Percentiles rank a stretch among this genome's conserved stretches.
phyloP scores from a whole-genome alignment of 106 monocot species.

The Alisma plantagoaquatica region DNA sequence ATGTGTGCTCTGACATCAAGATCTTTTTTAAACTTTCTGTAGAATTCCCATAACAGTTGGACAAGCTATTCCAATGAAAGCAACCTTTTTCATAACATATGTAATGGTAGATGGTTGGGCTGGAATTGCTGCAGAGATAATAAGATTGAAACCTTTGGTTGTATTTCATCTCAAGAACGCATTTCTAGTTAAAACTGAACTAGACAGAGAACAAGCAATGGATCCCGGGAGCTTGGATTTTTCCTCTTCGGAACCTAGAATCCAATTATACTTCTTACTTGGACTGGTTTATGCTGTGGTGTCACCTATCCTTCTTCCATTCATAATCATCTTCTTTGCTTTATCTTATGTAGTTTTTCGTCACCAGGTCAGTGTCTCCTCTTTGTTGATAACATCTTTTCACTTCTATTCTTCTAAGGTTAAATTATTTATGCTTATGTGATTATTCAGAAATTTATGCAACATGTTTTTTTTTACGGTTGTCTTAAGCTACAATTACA shows the following conservation, averaged over 20 bases:
- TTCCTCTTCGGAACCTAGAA: conserved; percentile 62
- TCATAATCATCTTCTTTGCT: conserved; percentile 68
- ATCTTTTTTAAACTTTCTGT: no score
- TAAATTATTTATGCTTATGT: no score
- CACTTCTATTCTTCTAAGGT: no score
- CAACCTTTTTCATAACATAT: conserved; percentile 89
- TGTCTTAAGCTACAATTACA: no score
- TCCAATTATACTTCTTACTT: conserved; percentile 92
- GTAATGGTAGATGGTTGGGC: conserved; percentile 99
- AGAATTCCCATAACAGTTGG: conserved; percentile 78
- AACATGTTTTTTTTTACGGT: no score
- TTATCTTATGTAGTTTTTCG: conserved; percentile 74
- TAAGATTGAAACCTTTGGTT: conserved; percentile 73
- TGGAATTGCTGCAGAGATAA: conserved; percentile 83
- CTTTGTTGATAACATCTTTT: no score
- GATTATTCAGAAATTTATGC: no score
- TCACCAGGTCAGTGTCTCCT: conserved; percentile 88
- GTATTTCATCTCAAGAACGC: conserved; percentile 76
- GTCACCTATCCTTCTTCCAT: conserved; percentile 84
- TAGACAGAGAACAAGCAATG: conserved; percentile 83
- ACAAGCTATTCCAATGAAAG: conserved; percentile 82
- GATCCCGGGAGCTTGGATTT: conserved; percentile 86
- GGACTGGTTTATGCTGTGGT: conserved; percentile 84
- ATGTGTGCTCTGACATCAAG: no score
- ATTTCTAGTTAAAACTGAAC: conserved; percentile 81